These are phyloP conservation scores for Skeletonema potamos DNA, from an alignment of 108 stramenopile species.

Conservation along the genomic window DNA sequence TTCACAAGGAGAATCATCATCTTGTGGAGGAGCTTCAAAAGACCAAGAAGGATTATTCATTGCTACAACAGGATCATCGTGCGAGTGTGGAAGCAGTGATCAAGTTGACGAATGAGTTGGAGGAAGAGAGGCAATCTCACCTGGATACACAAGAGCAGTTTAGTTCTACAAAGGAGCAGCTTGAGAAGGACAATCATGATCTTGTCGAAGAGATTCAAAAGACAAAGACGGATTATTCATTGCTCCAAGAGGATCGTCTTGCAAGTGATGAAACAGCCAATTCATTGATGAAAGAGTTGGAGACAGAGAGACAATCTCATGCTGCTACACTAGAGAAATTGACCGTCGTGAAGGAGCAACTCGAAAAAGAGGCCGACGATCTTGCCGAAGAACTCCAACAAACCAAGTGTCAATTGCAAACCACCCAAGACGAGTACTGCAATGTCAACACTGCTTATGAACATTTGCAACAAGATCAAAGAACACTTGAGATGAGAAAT, in stretches of 20 bases:
- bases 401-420: neutral
- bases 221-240: neutral
- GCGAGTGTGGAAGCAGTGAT: neutral
- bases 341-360: neutral
- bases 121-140: neutral
- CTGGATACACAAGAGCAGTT: neutral
- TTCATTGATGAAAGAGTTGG: constrained; percentile 6
- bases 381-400: neutral
- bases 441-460: neutral
- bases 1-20: neutral
- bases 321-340: neutral
- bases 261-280: neutral
- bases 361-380: neutral
- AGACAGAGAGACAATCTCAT: neutral
- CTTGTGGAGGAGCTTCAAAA: neutral
- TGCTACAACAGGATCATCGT: neutral
- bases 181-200: neutral
- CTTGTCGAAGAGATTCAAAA: neutral
- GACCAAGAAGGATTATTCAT: neutral
- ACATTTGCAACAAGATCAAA: neutral
- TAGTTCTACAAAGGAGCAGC: neutral
- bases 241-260: neutral
- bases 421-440: neutral
- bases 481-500: neutral
- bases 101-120: constrained; percentile 4